These are phyloP conservation scores for Trichoderma koningiopsis DNA, from an alignment of 2,329 filamentous ascomycete species.

Conservation along the genomic window DNA sequence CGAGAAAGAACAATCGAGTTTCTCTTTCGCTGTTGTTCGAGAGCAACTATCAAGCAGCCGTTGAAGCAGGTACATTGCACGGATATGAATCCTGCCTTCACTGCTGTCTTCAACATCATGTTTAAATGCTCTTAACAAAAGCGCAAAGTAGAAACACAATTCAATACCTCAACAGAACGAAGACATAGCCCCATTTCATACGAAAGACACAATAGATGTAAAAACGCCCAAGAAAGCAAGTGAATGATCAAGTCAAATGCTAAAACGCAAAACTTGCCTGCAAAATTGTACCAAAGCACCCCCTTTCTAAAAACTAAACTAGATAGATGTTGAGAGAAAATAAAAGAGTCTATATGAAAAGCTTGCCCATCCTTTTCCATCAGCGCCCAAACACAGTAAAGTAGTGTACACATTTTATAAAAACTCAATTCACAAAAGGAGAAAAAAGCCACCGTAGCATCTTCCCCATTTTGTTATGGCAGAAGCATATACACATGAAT, in stretches of 20 bases:
- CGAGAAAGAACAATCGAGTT: neutral
- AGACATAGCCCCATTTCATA: neutral
- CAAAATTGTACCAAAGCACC: neutral
- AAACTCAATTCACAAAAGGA: neutral
- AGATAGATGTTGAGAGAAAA: neutral
- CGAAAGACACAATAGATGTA: neutral
- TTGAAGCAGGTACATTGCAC: neutral
- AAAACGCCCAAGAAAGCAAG: neutral
- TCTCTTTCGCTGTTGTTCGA: neutral
- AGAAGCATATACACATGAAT: neutral
- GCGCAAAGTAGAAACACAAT: neutral
- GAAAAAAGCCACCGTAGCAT: neutral
- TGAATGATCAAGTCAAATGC: neutral
- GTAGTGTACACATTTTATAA: neutral
- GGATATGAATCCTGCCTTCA: neutral
- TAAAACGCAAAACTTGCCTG: neutral
- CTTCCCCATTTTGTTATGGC: neutral
- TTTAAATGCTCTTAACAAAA: neutral
- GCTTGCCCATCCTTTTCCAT: neutral
- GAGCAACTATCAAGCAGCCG: neutral
- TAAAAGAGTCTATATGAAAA: slow-evolving; percentile 5
- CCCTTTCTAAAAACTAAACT: neutral
- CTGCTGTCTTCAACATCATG: neutral
- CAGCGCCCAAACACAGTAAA: slow-evolving; percentile 18
- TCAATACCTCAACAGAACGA: neutral